Evolutionary conservation across 345 rosid genomes (phyloP).

Genomic region (Gossypium rotundifolium): DNA sequence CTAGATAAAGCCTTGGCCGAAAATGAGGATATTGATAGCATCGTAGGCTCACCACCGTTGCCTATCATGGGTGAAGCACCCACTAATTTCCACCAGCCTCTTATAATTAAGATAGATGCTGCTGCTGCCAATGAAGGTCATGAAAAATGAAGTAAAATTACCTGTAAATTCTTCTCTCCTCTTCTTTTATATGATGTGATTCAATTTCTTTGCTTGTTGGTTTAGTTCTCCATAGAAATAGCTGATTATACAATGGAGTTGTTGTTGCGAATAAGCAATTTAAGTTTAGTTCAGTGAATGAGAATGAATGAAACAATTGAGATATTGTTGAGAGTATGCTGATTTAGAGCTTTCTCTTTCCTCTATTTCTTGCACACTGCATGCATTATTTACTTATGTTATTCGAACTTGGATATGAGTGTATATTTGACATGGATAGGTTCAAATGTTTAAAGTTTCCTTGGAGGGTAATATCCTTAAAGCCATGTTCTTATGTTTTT

Average conservation of each 20-base stretch:
- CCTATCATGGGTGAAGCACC: slow-evolving; percentile 34
- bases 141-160: slow-evolving; percentile 28
- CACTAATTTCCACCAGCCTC: slow-evolving; percentile 53
- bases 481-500: neutral
- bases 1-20: slow-evolving; percentile 89
- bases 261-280: neutral
- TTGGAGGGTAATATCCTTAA: neutral
- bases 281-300: neutral
- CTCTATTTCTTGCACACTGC: neutral
- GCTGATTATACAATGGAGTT: slow-evolving; percentile 11
- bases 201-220: slow-evolving; percentile 5
- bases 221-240: slow-evolving; percentile 4
- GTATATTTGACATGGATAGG: neutral
- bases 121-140: slow-evolving; percentile 28
- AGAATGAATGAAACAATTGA: slow-evolving; percentile 5
- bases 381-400: neutral
- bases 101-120: slow-evolving; percentile 68
- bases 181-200: slow-evolving; percentile 5
- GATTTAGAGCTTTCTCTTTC: neutral
- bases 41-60: slow-evolving; percentile 36
- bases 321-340: neutral
- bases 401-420: neutral
- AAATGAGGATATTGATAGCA: slow-evolving; percentile 50
- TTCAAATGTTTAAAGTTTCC: neutral
- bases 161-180: slow-evolving; percentile 35